Evolutionary conservation across 441 rosid species (phyloP).

Genomic region (Populus hybrid): DNA sequence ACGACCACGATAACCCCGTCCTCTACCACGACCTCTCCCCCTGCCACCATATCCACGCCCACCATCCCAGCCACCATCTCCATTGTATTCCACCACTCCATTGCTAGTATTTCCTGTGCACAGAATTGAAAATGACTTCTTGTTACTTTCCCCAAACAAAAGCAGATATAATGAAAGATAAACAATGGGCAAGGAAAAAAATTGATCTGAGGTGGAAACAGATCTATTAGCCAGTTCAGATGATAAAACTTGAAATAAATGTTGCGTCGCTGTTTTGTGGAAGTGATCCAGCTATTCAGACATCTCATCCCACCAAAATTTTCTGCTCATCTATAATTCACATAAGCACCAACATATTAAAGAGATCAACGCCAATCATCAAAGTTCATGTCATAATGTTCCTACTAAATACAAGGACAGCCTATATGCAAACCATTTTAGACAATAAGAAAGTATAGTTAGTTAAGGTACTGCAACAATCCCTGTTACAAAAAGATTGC

Average conservation of each 20-base stretch:
- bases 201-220: not conserved
- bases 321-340: not conserved
- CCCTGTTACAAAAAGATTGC: not conserved
- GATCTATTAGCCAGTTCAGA: not conserved
- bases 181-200: not conserved
- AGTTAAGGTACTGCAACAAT: not conserved
- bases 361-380: not conserved
- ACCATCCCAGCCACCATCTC: conserved; percentile 21
- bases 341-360: not conserved
- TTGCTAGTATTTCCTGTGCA: conserved; percentile 28
- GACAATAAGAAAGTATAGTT: not conserved
- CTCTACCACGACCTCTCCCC: conserved; percentile 30
- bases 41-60: conserved; percentile 19
- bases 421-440: not conserved
- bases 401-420: not conserved
- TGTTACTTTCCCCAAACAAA: not conserved
- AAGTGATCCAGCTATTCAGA: not conserved
- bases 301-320: not conserved
- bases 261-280: not conserved
- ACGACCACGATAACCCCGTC: conserved; percentile 23
- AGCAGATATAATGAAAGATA: not conserved
- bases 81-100: conserved; percentile 25
- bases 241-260: not conserved
- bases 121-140: not conserved
- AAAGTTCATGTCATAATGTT: not conserved